Base-by-base conservation (phyloP, 164 flowering plant species). In the Annona squamosa region DNA sequence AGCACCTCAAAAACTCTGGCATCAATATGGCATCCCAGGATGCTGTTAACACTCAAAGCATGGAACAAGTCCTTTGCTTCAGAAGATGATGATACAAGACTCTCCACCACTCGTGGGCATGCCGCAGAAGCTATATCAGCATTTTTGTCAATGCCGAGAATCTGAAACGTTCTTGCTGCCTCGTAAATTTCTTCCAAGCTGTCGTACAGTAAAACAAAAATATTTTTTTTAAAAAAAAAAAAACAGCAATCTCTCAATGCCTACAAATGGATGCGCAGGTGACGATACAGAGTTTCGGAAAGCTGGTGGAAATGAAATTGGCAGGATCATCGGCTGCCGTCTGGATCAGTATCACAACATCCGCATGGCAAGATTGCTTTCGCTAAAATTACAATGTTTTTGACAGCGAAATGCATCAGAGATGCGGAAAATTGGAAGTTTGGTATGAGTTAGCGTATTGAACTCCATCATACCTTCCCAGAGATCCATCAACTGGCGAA, bases 141-240 rank as follows among this genome's bases (percentile, higher is more conserved):
- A 76, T 75, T 76, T 59, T 81, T 81, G 48, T 85, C 87, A 72
- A 89, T 83, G 75, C 93, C 92, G 77, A 93, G 91, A 72, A 91
- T 78, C 84, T 89, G 88, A 78, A 91, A 85, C 44, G 92, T 83
- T 78, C 86, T 81, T 66, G 93, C 71, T 2, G 97, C 97, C 81
- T 96, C 91, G 67, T 87, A 93, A n/a, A 91, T 59, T 73, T 88
- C 97, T 76, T 89, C 97, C 68, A 93, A 80, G 77, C 99, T 96
- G 89, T 63, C 47, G 71, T 5, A 6, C 10, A 72, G 45, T 3
- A 19, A 46, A 12, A 65, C n/a, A 6, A 72, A 47, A 74, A 65
- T n/a, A n/a, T n/a, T n/a, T n/a, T n/a, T n/a, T n/a, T n/a, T n/a
- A 78, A 81, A 42, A 6, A 37, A 19, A 48, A 5, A 2, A 48